Conservation (phyloP, 495 filamentous ascomycete genomes). For the Talaromyces nanjingensis region DNA sequence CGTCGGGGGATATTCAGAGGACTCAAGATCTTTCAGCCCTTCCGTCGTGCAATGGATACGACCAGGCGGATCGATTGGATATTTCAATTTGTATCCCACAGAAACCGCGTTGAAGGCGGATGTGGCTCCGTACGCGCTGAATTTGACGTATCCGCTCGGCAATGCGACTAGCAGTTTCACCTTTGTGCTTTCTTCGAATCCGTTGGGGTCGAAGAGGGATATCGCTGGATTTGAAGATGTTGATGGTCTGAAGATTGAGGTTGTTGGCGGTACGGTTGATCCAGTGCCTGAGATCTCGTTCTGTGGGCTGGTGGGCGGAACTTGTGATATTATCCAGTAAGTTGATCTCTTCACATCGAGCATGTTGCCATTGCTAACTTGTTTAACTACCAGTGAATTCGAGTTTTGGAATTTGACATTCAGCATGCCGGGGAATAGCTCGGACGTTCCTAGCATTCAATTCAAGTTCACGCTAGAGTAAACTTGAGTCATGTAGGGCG, state of each 20-base stretch:
- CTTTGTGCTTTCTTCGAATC: conserved; percentile 9
- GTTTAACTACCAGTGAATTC: conserved; percentile 22
- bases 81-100: conserved; percentile 20
- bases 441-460: conserved; percentile 20
- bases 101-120: conserved; percentile 25
- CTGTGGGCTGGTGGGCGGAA: conserved; percentile 3
- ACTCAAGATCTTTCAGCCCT: conserved; percentile 28
- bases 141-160: conserved; percentile 30
- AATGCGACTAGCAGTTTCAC: conserved; percentile 14
- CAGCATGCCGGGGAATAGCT: conserved; percentile 21
- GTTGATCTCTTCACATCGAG: background rate
- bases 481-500: background rate
- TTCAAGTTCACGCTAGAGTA: conserved; percentile 16
- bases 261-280: conserved; percentile 6
- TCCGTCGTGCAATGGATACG: conserved; percentile 34
- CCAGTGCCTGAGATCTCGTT: background rate
- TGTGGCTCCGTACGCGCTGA: conserved; percentile 21
- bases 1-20: conserved; percentile 28
- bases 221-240: conserved; percentile 21
- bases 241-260: conserved; percentile 18
- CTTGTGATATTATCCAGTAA: conserved; percentile 7
- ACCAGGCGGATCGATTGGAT: conserved; percentile 14
- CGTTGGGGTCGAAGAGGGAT: conserved; percentile 10
- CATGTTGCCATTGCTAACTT: background rate
- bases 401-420: conserved; percentile 33